Evolutionary conservation across 345 rosid genomes (phyloP), one percentile per base, ranked within the genome.

Genomic region (Ceriops decandra): DNA sequence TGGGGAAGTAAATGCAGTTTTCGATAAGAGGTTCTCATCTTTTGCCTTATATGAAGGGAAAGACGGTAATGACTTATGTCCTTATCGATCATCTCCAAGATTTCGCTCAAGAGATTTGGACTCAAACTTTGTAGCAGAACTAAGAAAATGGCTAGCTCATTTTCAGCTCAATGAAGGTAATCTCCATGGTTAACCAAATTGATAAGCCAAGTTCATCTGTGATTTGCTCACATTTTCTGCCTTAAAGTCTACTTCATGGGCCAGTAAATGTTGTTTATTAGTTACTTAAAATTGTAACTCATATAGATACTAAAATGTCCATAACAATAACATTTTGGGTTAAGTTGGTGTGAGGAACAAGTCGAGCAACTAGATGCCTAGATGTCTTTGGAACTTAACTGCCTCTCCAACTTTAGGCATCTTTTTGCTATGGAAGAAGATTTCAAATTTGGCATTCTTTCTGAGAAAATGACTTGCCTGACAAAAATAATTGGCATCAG

Each of bases 31-130:
- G 67, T 66, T 70, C 57, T 85, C 97, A 64, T 77, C 91, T n/a
- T 95, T 88, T 83, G 89, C 90, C 30, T 57, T 91, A 57, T 95
- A 80, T 63, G 71, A 84, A 66, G 84, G 82, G 57, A 68, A 68
- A 70, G 78, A 67, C 64, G 83, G 79, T 31, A 58, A 64, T 27
- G 81, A 68, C 62, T 82, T 86, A 38, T 52, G 57, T 30, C 87
- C 93, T 69, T 91, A 89, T 74, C 91, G 87, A 75, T 73, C 31
- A 64, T 85, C 92, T 62, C 69, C 79, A 38, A 82, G 74, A 77
- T 91, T 85, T 83, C 60, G n/a, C 4, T 70, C 52, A 4, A 81
- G 85, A 73, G 80, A 74, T 61, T 71, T 56, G 72, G 84, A 85
- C 76, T 81, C 81, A 61, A 87, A 81, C 70, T 78, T 72, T 24